Evolutionary conservation across 805 yeast species (phyloP).

Genomic region (Wickerhamiella azyma): DNA sequence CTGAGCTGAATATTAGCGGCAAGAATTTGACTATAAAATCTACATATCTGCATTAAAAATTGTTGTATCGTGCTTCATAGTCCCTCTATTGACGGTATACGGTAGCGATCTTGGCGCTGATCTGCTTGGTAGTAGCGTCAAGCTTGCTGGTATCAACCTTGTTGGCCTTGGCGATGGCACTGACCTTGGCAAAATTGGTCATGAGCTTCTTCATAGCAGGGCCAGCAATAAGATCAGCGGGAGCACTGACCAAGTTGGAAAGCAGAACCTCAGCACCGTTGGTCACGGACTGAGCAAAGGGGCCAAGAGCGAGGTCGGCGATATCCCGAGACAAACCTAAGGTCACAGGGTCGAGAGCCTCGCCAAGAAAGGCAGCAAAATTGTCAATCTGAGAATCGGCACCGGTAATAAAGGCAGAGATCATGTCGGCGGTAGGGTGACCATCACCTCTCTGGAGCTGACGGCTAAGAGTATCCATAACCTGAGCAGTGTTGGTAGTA

Average conservation of each 20-base stretch:
- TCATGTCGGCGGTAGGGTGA: slow-evolving; percentile 16
- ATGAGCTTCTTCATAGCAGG: slow-evolving; percentile 18
- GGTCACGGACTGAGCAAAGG: slow-evolving; percentile 22
- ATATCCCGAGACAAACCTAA: slow-evolving; percentile 19
- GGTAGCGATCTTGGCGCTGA: slow-evolving; percentile 32
- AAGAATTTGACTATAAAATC: neutral
- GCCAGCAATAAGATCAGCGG: slow-evolving; percentile 17
- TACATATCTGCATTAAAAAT: too few relatives aligned
- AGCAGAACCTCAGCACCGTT: slow-evolving; percentile 24
- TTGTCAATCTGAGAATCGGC: slow-evolving; percentile 26
- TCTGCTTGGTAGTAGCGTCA: slow-evolving; percentile 1
- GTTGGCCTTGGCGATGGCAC: slow-evolving; percentile 16
- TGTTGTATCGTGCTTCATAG: slow-evolving; percentile 33
- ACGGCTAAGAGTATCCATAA: slow-evolving; percentile 14
- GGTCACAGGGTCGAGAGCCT: slow-evolving; percentile 17
- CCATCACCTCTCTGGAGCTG: slow-evolving; percentile 15
- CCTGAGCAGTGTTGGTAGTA: slow-evolving; percentile 15
- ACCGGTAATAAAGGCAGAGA: slow-evolving; percentile 21
- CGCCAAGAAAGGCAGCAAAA: slow-evolving; percentile 16
- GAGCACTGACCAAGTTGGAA: slow-evolving; percentile 19
- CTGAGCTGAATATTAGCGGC: neutral
- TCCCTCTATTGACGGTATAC: slow-evolving; percentile 56
- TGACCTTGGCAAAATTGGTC: slow-evolving; percentile 14
- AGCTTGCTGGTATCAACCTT: slow-evolving; percentile 9
- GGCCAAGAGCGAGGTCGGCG: slow-evolving; percentile 20